These are phyloP conservation scores for Gossypioides kirkii DNA, from an alignment of 345 rosid genomes.

Conservation along the genomic window DNA sequence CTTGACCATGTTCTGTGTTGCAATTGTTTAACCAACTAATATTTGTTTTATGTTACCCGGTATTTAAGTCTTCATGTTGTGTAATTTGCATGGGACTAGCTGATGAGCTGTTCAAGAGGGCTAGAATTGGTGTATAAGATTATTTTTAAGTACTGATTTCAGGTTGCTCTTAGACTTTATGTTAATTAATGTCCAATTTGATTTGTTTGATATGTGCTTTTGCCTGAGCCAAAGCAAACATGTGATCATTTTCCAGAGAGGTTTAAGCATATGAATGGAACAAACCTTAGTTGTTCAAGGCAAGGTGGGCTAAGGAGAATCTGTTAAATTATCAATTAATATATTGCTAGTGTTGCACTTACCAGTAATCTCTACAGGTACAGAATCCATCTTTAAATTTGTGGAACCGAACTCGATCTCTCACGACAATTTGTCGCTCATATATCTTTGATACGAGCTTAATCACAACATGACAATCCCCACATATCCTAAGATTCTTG, in stretches of 20 bases:
- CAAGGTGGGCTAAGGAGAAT: neutral
- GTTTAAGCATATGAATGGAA: neutral
- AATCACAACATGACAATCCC: slow-evolving; percentile 72
- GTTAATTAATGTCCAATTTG: neutral
- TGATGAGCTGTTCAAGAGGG: neutral
- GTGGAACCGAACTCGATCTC: slow-evolving; percentile 83
- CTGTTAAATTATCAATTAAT: neutral
- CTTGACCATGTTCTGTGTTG: slow-evolving; percentile 11
- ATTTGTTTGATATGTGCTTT: neutral
- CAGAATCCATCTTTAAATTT: slow-evolving; percentile 65
- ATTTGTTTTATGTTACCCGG: slow-evolving; percentile 11
- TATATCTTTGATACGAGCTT: slow-evolving; percentile 69
- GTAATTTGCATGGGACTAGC: slow-evolving; percentile 13
- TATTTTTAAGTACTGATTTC: neutral
- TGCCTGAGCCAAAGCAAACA: neutral
- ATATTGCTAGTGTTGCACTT: slow-evolving; percentile 25
- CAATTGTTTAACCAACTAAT: slow-evolving; percentile 18
- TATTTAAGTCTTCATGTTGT: neutral
- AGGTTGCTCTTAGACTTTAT: slow-evolving; percentile 1
- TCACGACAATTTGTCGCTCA: slow-evolving; percentile 64
- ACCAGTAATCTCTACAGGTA: slow-evolving; percentile 88
- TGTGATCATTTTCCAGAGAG: neutral
- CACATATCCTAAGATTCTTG: slow-evolving; percentile 83
- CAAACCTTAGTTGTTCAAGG: neutral
- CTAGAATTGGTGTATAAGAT: slow-evolving; percentile 1